These are phyloP conservation scores for Botrytis hyacinthi DNA, from an alignment of 2,329 filamentous ascomycete genomes.

Conservation along the genomic window DNA sequence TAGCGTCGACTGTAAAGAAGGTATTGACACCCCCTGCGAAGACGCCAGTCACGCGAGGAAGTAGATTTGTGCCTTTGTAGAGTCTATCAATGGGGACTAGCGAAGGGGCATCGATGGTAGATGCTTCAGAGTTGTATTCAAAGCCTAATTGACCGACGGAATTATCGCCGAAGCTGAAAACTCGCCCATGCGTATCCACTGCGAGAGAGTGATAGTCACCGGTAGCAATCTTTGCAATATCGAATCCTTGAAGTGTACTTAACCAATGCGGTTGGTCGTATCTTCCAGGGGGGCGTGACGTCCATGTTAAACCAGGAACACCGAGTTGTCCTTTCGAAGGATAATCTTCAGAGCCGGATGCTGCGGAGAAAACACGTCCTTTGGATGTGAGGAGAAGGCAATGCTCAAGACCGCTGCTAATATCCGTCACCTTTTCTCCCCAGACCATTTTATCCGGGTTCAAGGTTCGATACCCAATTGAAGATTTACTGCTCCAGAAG, in stretches of 20 bases:
- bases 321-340: conserved; percentile 85
- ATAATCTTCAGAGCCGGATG: conserved; percentile 73
- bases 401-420: conserved; percentile 81
- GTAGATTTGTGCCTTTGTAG: conserved; percentile 64
- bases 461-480: conserved; percentile 70
- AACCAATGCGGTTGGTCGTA: conserved; percentile 85
- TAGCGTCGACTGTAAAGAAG: conserved; percentile 82
- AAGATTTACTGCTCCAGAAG: conserved; percentile 61
- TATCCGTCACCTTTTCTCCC: conserved; percentile 70
- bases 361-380: conserved; percentile 87
- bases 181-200: conserved; percentile 69
- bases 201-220: conserved; percentile 86
- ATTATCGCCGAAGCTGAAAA: conserved; percentile 92
- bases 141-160: conserved; percentile 88
- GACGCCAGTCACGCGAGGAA: conserved; percentile 70
- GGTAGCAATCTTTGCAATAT: conserved; percentile 71
- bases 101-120: conserved; percentile 66
- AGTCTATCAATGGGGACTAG: conserved; percentile 68
- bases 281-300: conserved; percentile 69
- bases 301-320: conserved; percentile 78
- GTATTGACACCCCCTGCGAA: conserved; percentile 84
- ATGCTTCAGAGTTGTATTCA: conserved; percentile 60
- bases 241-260: conserved; percentile 64
- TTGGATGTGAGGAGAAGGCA: conserved; percentile 79
- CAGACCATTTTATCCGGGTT: conserved; percentile 62